Conservation (phyloP, 106 monocot species). For the Dactylorhiza incarnata region DNA sequence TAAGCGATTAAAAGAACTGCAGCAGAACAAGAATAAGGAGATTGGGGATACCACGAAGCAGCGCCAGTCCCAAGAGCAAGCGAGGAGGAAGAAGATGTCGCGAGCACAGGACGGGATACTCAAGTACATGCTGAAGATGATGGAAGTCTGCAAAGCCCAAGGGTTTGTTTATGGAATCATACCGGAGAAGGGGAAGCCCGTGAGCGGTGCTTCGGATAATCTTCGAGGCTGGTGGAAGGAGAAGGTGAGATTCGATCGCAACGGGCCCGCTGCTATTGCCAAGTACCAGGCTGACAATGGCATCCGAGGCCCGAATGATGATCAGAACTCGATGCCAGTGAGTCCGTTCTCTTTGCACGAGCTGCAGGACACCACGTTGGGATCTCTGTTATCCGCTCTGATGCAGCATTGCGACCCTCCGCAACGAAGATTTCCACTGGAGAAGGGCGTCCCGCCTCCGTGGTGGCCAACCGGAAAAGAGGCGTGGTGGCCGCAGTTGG, state of each 20-base stretch:
- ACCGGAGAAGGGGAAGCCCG: slow-evolving; percentile 24
- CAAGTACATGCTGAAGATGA: slow-evolving; percentile 32
- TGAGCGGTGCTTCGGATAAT: slow-evolving; percentile 22
- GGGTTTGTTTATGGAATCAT: slow-evolving; percentile 25
- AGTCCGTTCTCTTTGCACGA: slow-evolving; percentile 16
- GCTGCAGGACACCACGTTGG: slow-evolving; percentile 24
- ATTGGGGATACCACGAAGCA: slow-evolving; percentile 7
- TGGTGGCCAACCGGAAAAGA: slow-evolving; percentile 24
- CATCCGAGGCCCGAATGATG: slow-evolving; percentile 3
- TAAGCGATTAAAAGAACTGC: slow-evolving; percentile 13
- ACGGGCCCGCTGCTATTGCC: slow-evolving; percentile 14
- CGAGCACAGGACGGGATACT: slow-evolving; percentile 26
- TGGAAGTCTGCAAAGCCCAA: slow-evolving; percentile 28
- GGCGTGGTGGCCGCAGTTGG: slow-evolving; percentile 16
- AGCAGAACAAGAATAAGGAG: slow-evolving; percentile 3
- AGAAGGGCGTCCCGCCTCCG: slow-evolving; percentile 22
- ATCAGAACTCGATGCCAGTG: slow-evolving; percentile 12
- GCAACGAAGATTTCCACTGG: slow-evolving; percentile 19
- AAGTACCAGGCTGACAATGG: slow-evolving; percentile 20
- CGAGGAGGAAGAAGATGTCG: slow-evolving; percentile 26
- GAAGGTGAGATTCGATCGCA: slow-evolving; percentile 21
- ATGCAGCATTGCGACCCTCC: slow-evolving; percentile 31
- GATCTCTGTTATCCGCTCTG: slow-evolving; percentile 17
- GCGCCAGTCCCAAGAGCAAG: slow-evolving; percentile 18
- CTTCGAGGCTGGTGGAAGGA: slow-evolving; percentile 28